These are phyloP conservation scores for Penicillium cinerascens DNA, from an alignment of 495 filamentous ascomycete genomes.

Conservation along the genomic window DNA sequence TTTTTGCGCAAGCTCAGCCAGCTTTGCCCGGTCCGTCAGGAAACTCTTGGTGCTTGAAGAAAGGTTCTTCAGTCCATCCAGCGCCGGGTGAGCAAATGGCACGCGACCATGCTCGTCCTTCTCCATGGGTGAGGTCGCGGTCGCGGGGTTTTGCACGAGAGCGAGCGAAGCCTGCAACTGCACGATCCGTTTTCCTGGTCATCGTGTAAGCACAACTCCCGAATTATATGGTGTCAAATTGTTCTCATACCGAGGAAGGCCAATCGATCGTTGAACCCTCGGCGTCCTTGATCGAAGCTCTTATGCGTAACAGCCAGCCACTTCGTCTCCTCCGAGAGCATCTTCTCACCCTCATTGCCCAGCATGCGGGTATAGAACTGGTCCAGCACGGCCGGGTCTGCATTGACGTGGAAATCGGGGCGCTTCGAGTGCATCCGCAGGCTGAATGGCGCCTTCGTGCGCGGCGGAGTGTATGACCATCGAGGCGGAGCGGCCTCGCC, in stretches of 20 bases:
- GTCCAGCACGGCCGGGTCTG: slow-evolving; percentile 68
- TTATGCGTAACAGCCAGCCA: slow-evolving; percentile 98
- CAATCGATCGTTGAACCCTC: slow-evolving; percentile 91
- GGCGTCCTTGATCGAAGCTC: slow-evolving; percentile 92
- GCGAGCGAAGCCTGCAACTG: slow-evolving; percentile 71
- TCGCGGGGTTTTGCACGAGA: slow-evolving; percentile 53
- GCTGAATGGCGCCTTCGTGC: slow-evolving; percentile 71
- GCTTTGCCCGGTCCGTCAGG: slow-evolving; percentile 53
- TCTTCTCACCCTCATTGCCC: slow-evolving; percentile 61
- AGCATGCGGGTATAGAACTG: slow-evolving; percentile 68
- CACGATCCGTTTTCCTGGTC: slow-evolving; percentile 73
- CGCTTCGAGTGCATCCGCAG: slow-evolving; percentile 44
- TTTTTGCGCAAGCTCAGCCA: slow-evolving; percentile 62
- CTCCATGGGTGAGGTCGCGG: slow-evolving; percentile 15
- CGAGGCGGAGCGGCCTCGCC: slow-evolving; percentile 55
- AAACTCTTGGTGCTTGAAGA: slow-evolving; percentile 50
- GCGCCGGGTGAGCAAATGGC: slow-evolving; percentile 69
- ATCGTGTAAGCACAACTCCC: background rate
- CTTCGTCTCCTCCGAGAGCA: slow-evolving; percentile 86
- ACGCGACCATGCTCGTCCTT: slow-evolving; percentile 47
- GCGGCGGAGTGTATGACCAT: slow-evolving; percentile 78
- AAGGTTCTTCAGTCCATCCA: slow-evolving; percentile 69
- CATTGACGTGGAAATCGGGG: slow-evolving; percentile 64
- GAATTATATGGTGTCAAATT: background rate
- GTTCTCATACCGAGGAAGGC: slow-evolving; percentile 73